Conservation (phyloP, 2,329 filamentous ascomycete species). For the Paracoccidioides lutzii region DNA sequence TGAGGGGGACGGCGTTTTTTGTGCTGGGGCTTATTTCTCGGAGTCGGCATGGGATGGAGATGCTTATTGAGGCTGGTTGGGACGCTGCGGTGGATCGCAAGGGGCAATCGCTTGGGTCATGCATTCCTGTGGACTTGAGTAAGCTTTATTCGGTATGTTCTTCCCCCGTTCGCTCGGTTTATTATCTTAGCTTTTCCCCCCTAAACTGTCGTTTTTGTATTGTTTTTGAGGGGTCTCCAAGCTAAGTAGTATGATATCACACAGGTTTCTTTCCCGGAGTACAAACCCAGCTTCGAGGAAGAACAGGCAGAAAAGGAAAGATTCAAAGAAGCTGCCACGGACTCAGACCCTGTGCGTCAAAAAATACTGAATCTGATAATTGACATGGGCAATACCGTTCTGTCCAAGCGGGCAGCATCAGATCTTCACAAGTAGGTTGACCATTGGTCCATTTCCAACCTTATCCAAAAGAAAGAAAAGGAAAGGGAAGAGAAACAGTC, state of each 20-base stretch:
- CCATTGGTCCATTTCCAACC: not conserved
- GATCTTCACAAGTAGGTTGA: slow-evolving; percentile 53
- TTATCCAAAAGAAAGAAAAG: not conserved
- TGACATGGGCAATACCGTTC: slow-evolving; percentile 83
- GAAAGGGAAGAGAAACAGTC: not conserved
- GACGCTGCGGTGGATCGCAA: slow-evolving; percentile 75
- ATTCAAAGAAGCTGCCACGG: slow-evolving; percentile 46
- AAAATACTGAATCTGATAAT: slow-evolving; percentile 74
- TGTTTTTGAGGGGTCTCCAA: not conserved
- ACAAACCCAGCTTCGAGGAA: slow-evolving; percentile 31
- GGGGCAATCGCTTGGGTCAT: slow-evolving; percentile 74
- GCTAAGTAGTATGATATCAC: not conserved
- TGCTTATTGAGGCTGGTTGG: slow-evolving; percentile 82
- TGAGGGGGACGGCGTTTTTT: slow-evolving; percentile 93
- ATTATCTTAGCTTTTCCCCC: not conserved
- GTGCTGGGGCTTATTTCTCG: slow-evolving; percentile 85
- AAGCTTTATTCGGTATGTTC: slow-evolving; percentile 61
- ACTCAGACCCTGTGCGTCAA: slow-evolving; percentile 50
- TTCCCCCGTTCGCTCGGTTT: not conserved
- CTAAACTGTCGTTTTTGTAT: not conserved
- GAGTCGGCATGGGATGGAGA: slow-evolving; percentile 83
- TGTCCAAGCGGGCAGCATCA: slow-evolving; percentile 72
- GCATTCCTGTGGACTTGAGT: slow-evolving; percentile 65
- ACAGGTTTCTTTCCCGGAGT: slow-evolving; percentile 25
- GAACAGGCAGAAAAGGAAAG: slow-evolving; percentile 31